These are phyloP conservation scores for Lentinula guzmanii DNA, from an alignment of 768 basidiomycete genomes.

Conservation along the genomic window DNA sequence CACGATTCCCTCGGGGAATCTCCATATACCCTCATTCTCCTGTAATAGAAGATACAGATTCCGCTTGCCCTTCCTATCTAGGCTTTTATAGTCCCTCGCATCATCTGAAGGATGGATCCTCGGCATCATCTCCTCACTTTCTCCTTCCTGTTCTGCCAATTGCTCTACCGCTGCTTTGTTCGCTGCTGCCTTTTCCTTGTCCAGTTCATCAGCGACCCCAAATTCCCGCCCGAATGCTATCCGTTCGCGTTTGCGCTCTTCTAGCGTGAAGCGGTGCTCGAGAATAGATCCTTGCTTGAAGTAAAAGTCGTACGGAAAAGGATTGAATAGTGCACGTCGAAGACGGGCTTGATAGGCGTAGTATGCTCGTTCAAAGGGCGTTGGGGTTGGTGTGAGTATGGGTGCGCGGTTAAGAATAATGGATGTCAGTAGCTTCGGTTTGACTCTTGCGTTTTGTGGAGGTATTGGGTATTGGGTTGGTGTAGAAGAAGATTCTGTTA, in stretches of 20 bases:
- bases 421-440: conserved; percentile 48
- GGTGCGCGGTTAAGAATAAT: conserved; percentile 77
- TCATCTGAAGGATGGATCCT: conserved; percentile 58
- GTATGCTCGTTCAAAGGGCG: conserved; percentile 73
- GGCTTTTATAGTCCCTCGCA: conserved; percentile 56
- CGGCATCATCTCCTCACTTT: conserved; percentile 57
- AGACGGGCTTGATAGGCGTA: conserved; percentile 81
- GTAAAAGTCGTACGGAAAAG: conserved; percentile 86
- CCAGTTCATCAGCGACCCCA: conserved; percentile 38
- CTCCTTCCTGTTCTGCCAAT: conserved; percentile 51
- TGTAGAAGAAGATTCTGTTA: conserved; percentile 17
- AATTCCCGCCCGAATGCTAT: conserved; percentile 69
- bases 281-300: conserved; percentile 89
- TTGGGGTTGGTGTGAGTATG: conserved; percentile 64
- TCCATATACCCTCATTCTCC: conserved; percentile 59
- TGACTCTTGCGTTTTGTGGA: conserved; percentile 22
- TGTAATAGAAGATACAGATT: conserved; percentile 85
- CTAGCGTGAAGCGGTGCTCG: conserved; percentile 71
- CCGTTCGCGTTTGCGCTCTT: conserved; percentile 68
- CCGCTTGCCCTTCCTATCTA: conserved; percentile 78
- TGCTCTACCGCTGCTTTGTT: conserved; percentile 55
- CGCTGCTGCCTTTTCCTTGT: conserved; percentile 40
- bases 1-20: conserved; percentile 68
- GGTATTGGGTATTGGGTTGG: conserved; percentile 3
- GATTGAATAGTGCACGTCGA: conserved; percentile 80